A percentile compares a stretch with the other conserved stretches of the same genome.
These are phyloP conservation scores for Corinectria fuckeliana DNA, from an alignment of 2,329 filamentous ascomycete species.

Conservation along the genomic window DNA sequence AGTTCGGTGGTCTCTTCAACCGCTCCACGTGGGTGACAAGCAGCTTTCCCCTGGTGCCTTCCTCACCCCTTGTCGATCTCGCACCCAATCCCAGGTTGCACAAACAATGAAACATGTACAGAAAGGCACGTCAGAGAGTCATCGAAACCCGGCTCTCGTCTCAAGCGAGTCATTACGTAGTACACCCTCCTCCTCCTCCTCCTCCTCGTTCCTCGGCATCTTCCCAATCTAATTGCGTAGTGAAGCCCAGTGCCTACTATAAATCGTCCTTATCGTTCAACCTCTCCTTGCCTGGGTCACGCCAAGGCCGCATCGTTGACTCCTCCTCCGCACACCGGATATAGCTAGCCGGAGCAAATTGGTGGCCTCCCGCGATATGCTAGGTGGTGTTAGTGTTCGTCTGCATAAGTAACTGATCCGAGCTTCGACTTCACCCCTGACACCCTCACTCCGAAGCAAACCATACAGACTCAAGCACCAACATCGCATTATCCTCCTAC, in stretches of 20 bases:
- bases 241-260: constrained; percentile 8
- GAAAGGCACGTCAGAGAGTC: neutral
- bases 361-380: neutral
- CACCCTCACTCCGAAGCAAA: neutral
- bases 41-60: constrained; percentile 36
- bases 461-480: neutral
- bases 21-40: constrained; percentile 34
- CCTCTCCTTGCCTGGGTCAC: constrained; percentile 8
- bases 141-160: neutral
- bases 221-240: constrained; percentile 7
- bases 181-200: constrained; percentile 11
- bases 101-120: neutral
- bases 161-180: constrained; percentile 14
- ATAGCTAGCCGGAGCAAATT: neutral
- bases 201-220: neutral
- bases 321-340: neutral
- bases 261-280: constrained; percentile 13
- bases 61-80: constrained; percentile 10
- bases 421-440: neutral
- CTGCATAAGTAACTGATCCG: too few relatives aligned
- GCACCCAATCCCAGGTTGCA: constrained; percentile 5
- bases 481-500: neutral
- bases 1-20: constrained; percentile 7
- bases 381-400: too few relatives aligned
- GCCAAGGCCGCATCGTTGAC: neutral